phyloP scores from a whole-genome alignment of 192 early-diverging fungal genomes.

The Linnemannia elongata region DNA sequence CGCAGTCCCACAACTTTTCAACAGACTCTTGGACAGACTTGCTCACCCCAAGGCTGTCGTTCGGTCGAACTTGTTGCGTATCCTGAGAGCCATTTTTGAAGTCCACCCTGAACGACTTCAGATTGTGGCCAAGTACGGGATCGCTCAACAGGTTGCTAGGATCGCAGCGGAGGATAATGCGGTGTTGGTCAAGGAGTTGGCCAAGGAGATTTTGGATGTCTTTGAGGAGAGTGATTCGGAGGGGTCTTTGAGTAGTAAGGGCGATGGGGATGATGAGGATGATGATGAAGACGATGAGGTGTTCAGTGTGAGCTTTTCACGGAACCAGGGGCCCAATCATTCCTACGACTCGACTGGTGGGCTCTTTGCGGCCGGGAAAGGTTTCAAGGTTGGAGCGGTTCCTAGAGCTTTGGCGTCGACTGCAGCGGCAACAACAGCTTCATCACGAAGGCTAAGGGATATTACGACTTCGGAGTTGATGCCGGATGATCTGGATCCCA shows the following conservation, averaged over 20 bases:
- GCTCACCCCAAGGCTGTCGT: conserved; percentile 64
- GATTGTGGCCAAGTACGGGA: conserved; percentile 50
- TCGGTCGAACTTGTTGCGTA: conserved; percentile 63
- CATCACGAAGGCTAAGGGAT: background rate
- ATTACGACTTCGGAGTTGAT: background rate
- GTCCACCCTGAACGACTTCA: conserved; percentile 49
- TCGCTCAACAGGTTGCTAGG: conserved; percentile 39
- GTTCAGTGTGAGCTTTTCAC: background rate
- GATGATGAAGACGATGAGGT: background rate
- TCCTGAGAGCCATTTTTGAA: conserved; percentile 63
- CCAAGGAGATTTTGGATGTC: conserved; percentile 57
- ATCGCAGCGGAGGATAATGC: conserved; percentile 62
- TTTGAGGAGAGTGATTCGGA: conserved; percentile 53
- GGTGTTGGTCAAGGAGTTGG: conserved; percentile 64
- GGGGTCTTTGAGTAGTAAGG: conserved; percentile 14
- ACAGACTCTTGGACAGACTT: conserved; percentile 49
- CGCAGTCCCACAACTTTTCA: conserved; percentile 55
- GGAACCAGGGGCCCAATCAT: background rate
- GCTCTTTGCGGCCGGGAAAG: background rate
- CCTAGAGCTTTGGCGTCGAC: background rate
- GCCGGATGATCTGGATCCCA: background rate
- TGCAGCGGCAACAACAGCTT: background rate
- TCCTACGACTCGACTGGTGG: background rate
- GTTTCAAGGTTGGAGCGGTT: background rate
- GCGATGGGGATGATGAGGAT: conserved; percentile 19